Percentiles rank a stretch among this genome's conserved stretches.
phyloP scores from a whole-genome alignment of 495 filamentous ascomycete genomes.

The Clavariopsis aquatica region DNA sequence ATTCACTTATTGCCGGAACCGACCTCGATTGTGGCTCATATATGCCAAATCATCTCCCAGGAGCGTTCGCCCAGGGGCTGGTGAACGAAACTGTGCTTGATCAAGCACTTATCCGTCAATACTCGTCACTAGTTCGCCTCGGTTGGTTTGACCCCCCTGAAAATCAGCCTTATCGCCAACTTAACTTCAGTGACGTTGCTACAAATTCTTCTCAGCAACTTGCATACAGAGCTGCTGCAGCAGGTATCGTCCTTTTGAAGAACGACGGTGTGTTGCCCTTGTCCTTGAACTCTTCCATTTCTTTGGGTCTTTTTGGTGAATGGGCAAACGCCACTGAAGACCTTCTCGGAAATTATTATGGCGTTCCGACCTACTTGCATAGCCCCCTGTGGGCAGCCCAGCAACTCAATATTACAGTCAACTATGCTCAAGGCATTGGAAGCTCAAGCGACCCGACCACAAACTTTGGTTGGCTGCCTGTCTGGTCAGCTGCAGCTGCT shows the following conservation, averaged over 20 bases:
- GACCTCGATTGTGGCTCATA: slow-evolving; percentile 64
- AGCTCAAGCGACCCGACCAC: slow-evolving; percentile 48
- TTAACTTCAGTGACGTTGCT: slow-evolving; percentile 57
- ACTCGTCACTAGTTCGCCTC: slow-evolving; percentile 56
- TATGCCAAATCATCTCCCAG: slow-evolving; percentile 54
- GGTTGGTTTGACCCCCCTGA: slow-evolving; percentile 62
- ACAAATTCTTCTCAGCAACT: slow-evolving; percentile 56
- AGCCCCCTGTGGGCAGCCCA: slow-evolving; percentile 56
- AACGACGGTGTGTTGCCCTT: slow-evolving; percentile 61
- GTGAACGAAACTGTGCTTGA: slow-evolving; percentile 56
- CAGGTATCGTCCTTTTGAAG: slow-evolving; percentile 63
- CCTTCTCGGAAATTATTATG: slow-evolving; percentile 64
- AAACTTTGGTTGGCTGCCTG: slow-evolving; percentile 29
- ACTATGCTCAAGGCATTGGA: slow-evolving; percentile 52
- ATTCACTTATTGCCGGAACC: slow-evolving; percentile 59
- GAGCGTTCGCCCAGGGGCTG: slow-evolving; percentile 52
- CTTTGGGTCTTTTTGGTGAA: slow-evolving; percentile 59
- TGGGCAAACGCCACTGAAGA: slow-evolving; percentile 62
- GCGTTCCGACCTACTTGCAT: slow-evolving; percentile 57
- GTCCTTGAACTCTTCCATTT: slow-evolving; percentile 43
- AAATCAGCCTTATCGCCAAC: slow-evolving; percentile 51
- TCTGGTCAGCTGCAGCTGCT: slow-evolving; percentile 51
- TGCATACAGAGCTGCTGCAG: slow-evolving; percentile 59
- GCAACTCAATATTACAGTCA: slow-evolving; percentile 50
- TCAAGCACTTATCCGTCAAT: slow-evolving; percentile 56